Conservation (phyloP, 768 basidiomycete species). For the Hygrophorus pudorinus region DNA sequence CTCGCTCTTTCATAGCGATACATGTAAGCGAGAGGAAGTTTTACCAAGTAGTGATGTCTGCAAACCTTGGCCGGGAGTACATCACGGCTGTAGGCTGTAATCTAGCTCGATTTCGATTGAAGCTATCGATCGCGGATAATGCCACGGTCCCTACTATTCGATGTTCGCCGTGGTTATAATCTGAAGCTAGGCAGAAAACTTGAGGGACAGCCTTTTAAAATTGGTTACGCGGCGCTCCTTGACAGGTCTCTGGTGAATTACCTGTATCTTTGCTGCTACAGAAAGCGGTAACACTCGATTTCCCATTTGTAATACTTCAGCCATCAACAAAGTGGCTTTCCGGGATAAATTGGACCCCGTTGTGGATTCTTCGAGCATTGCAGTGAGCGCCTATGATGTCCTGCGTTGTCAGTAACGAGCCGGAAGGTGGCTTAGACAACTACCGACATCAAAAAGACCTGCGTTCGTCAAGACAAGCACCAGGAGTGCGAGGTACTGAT, state of each 20-base stretch:
- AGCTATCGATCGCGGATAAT: conserved; percentile 81
- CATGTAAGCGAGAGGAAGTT: not conserved
- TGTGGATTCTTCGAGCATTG: conserved; percentile 75
- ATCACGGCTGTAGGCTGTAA: conserved; percentile 49
- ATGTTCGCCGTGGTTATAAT: conserved; percentile 68
- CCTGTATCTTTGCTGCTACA: conserved; percentile 80
- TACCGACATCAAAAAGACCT: conserved; percentile 75
- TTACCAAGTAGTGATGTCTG: not conserved
- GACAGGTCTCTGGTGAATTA: conserved; percentile 15
- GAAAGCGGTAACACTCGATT: conserved; percentile 79
- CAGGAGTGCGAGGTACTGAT: conserved; percentile 86
- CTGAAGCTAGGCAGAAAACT: conserved; percentile 76
- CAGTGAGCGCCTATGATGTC: conserved; percentile 58
- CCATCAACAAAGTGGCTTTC: conserved; percentile 86
- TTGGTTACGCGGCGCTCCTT: not conserved
- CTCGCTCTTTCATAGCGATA: conserved; percentile 42
- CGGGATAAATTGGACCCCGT: conserved; percentile 66
- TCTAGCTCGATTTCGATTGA: conserved; percentile 80
- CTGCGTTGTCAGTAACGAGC: not conserved
- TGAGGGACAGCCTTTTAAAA: conserved; percentile 61
- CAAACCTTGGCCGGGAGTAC: conserved; percentile 56
- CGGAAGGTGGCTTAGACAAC: not conserved
- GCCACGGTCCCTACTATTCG: conserved; percentile 79
- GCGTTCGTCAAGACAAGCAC: conserved; percentile 78
- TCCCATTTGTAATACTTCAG: conserved; percentile 81